Conservation (phyloP, 2,329 filamentous ascomycete genomes). For the Penicillium sp. region DNA sequence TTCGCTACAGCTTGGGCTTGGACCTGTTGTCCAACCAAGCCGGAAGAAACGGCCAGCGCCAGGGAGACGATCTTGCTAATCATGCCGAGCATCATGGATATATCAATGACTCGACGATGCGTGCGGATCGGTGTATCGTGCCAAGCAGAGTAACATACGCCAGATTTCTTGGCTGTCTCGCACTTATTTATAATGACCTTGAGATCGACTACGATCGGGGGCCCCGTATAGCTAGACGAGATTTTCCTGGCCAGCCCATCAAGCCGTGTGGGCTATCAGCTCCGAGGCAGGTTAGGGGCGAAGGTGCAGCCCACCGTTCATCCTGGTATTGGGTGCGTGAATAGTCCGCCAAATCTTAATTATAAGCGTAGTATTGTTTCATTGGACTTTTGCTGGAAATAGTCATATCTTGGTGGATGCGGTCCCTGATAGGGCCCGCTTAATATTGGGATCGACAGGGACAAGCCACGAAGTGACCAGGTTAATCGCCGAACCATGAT, state of each 20-base stretch:
- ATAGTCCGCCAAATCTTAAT: neutral
- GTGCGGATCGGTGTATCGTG: neutral
- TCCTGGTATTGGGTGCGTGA: neutral
- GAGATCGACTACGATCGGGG: neutral
- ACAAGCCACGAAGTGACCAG: neutral
- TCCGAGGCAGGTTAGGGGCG: neutral
- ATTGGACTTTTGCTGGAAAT: neutral
- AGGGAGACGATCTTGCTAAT: neutral
- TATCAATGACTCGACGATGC: neutral
- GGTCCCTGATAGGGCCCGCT: neutral
- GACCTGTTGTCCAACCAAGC: neutral
- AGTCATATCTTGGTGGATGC: neutral
- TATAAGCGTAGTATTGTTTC: neutral
- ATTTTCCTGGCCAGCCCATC: neutral
- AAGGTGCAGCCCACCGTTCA: neutral
- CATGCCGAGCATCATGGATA: neutral
- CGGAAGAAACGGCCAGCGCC: neutral
- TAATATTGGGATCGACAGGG: neutral
- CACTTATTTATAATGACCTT: neutral
- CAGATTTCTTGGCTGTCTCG: neutral
- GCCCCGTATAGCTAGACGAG: neutral
- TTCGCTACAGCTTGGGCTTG: slow-evolving; percentile 5
- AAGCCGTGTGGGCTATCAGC: neutral
- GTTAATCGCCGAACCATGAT: neutral
- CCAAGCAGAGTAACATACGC: neutral